These are phyloP conservation scores for Batrachochytrium dendrobatidis DNA, from an alignment of 371 early-diverging fungal species.

Conservation along the genomic window DNA sequence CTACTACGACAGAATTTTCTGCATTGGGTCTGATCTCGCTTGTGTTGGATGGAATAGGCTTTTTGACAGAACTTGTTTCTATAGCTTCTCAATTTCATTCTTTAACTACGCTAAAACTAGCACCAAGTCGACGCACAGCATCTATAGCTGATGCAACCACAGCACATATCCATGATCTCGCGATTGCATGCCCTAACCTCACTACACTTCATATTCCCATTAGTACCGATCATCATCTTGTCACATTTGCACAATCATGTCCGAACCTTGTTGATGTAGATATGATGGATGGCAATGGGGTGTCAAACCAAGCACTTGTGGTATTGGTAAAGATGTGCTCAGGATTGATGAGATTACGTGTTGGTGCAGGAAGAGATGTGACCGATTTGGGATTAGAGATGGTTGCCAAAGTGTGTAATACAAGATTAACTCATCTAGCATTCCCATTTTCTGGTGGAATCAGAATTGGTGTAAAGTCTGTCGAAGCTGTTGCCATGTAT, in stretches of 20 bases:
- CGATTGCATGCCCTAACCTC: conserved; percentile 9
- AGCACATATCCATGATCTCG: conserved; percentile 7
- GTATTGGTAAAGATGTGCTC: conserved; percentile 19
- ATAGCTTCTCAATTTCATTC: conserved; percentile 10
- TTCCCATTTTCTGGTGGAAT: conserved; percentile 15
- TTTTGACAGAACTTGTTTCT: conserved; percentile 11
- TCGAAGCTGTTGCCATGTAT: conserved; percentile 8
- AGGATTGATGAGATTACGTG: conserved; percentile 7
- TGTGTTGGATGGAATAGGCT: conserved; percentile 24
- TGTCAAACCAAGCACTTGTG: conserved; percentile 21
- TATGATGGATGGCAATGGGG: conserved; percentile 18
- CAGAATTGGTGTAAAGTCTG: conserved; percentile 5
- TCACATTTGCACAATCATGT: conserved; percentile 16
- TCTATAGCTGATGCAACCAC: no score
- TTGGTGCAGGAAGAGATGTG: conserved; percentile 16
- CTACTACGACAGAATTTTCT: no score
- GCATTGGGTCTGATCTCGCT: conserved; percentile 14
- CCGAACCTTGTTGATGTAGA: conserved; percentile 18
- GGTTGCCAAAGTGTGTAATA: conserved; percentile 12
- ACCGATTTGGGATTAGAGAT: conserved; percentile 16
- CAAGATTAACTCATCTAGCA: conserved; percentile 7
- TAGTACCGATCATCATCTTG: conserved; percentile 11
- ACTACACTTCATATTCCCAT: conserved; percentile 16
- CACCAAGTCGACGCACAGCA: conserved; percentile 21
- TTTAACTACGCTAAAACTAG: conserved; percentile 12